phyloP scores from a whole-genome alignment of 2,329 filamentous ascomycete species.

The Beauveria australis region DNA sequence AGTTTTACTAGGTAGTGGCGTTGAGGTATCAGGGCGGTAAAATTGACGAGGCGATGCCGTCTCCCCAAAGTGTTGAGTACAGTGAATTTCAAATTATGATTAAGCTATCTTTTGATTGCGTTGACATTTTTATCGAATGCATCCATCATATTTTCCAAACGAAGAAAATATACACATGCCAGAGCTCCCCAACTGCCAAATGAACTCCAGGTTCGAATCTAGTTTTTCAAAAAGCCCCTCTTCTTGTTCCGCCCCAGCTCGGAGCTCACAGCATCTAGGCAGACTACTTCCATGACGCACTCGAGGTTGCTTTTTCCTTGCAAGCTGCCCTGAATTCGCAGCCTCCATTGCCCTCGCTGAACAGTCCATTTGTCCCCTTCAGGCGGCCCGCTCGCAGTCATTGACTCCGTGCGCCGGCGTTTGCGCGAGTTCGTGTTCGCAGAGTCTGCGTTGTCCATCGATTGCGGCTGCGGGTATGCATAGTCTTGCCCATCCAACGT shows the following conservation, averaged over 20 bases:
- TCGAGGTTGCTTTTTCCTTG: conserved; percentile 51
- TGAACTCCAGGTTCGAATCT: background rate
- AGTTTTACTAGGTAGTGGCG: background rate
- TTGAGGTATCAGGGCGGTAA: background rate
- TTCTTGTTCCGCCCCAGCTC: conserved; percentile 58
- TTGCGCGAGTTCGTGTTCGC: conserved; percentile 29
- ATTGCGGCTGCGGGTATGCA: conserved; percentile 21
- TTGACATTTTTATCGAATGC: background rate
- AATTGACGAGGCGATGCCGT: background rate
- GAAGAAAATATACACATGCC: too few species aligned
- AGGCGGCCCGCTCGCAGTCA: conserved; percentile 10
- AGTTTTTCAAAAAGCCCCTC: conserved; percentile 50
- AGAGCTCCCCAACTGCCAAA: background rate
- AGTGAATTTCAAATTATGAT: background rate
- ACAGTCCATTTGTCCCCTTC: conserved; percentile 48
- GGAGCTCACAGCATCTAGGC: conserved; percentile 62
- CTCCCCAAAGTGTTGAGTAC: background rate
- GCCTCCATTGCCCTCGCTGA: conserved; percentile 61
- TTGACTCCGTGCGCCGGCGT: conserved; percentile 33
- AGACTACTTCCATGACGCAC: conserved; percentile 67
- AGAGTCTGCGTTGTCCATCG: conserved; percentile 20
- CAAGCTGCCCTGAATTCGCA: conserved; percentile 51
- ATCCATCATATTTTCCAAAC: background rate
- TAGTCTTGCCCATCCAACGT: conserved; percentile 48
- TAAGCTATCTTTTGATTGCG: background rate